phyloP scores from a whole-genome alignment of 2,329 filamentous ascomycete genomes.

The Decorospora gaudefroyi region DNA sequence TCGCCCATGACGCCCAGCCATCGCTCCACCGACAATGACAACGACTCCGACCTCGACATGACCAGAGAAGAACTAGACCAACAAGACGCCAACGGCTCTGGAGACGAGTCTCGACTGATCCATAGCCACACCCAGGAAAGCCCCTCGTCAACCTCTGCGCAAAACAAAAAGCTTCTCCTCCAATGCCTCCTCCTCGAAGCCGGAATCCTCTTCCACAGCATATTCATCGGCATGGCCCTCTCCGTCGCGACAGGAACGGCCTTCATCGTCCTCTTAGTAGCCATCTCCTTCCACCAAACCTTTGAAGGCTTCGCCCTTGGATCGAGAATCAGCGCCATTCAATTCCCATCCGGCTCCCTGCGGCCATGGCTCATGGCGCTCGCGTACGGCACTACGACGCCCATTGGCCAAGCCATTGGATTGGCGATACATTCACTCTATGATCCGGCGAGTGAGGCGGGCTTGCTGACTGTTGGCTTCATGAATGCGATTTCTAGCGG shows the following conservation, averaged over 20 bases:
- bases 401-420: constrained; percentile 57
- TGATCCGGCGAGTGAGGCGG: constrained; percentile 54
- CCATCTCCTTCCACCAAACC: constrained; percentile 73
- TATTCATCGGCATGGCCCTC: constrained; percentile 75
- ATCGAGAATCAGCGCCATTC: constrained; percentile 69
- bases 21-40: constrained; percentile 25
- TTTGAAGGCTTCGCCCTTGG: constrained; percentile 72
- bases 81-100: constrained; percentile 28
- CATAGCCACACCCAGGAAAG: constrained; percentile 27
- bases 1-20: constrained; percentile 31
- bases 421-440: constrained; percentile 57
- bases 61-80: constrained; percentile 44
- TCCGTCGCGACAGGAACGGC: constrained; percentile 68
- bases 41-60: constrained; percentile 44
- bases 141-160: too few species aligned
- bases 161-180: constrained; percentile 65
- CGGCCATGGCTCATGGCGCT: constrained; percentile 75
- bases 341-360: constrained; percentile 70
- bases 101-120: constrained; percentile 42
- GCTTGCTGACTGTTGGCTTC: constrained; percentile 56
- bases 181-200: constrained; percentile 77
- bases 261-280: constrained; percentile 68
- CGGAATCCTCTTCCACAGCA: constrained; percentile 77
- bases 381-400: constrained; percentile 64
- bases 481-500: constrained; percentile 58